These are phyloP conservation scores for Neopestalotiopsis sp. DNA, from an alignment of 2,329 filamentous ascomycete species.

Conservation along the genomic window DNA sequence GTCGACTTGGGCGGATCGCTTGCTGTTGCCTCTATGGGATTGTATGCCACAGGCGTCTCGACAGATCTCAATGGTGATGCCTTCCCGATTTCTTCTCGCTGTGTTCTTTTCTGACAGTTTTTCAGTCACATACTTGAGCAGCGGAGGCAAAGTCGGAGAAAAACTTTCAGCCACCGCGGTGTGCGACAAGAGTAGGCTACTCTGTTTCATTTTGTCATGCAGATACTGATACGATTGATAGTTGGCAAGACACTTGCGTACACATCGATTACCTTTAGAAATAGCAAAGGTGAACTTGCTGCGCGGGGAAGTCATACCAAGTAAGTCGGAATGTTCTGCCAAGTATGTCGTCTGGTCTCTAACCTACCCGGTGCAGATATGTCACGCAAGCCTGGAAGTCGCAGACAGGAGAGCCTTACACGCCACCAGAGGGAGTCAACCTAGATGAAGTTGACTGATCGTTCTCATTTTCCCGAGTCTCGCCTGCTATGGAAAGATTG, in stretches of 20 bases:
- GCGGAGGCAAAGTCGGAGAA: constrained; percentile 63
- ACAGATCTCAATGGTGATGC: constrained; percentile 65
- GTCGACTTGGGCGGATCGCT: constrained; percentile 70
- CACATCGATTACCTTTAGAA: constrained; percentile 64
- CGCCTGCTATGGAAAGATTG: too few species aligned
- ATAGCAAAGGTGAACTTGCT: constrained; percentile 62
- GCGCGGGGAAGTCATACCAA: constrained; percentile 71
- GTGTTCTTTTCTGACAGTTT: neutral
- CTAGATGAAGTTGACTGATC: constrained; percentile 22
- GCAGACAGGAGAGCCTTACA: constrained; percentile 29
- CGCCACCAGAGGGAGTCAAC: constrained; percentile 28
- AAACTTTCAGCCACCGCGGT: constrained; percentile 59
- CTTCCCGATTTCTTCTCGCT: neutral
- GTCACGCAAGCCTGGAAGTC: constrained; percentile 39
- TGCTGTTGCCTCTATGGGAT: constrained; percentile 67
- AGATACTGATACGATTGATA: constrained; percentile 32
- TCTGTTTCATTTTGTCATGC: neutral
- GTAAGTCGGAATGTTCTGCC: constrained; percentile 41
- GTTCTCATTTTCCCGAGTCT: too few species aligned
- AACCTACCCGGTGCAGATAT: constrained; percentile 38
- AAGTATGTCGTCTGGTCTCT: neutral
- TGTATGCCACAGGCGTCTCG: constrained; percentile 67
- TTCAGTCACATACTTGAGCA: constrained; percentile 66
- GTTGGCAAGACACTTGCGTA: constrained; percentile 69
- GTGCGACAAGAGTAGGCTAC: constrained; percentile 63